Conservation (phyloP, 2,329 filamentous ascomycete genomes). For the Didymella lethalis region DNA sequence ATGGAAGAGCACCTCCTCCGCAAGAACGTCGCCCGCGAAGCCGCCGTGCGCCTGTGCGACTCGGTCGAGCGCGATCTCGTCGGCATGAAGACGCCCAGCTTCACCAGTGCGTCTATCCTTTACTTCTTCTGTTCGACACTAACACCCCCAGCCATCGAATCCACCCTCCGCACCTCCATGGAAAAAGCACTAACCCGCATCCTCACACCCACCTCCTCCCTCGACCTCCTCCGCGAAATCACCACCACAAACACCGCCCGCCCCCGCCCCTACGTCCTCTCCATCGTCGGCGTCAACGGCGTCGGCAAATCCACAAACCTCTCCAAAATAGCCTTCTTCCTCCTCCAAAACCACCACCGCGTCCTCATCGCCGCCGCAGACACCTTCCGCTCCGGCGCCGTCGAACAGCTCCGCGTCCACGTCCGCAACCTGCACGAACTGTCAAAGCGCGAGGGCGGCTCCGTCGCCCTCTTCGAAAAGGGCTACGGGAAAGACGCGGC, state of each 20-base stretch:
- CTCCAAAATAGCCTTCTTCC: constrained; percentile 66
- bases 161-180: constrained; percentile 85
- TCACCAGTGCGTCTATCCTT: constrained; percentile 67
- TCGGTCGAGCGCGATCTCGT: constrained; percentile 90
- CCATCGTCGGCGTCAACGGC: constrained; percentile 96
- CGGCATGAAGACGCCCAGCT: constrained; percentile 89
- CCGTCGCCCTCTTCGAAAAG: constrained; percentile 93
- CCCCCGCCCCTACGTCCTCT: constrained; percentile 90
- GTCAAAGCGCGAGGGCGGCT: constrained; percentile 77
- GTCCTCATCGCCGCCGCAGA: constrained; percentile 64
- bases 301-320: constrained; percentile 98
- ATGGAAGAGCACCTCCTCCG: constrained; percentile 95
- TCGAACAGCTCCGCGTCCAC: constrained; percentile 95
- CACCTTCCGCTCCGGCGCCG: constrained; percentile 95
- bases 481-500: constrained; percentile 98
- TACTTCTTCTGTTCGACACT: constrained; percentile 14
- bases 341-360: constrained; percentile 18
- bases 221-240: constrained; percentile 94
- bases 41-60: constrained; percentile 87
- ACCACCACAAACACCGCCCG: constrained; percentile 71
- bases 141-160: constrained; percentile 68
- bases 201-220: constrained; percentile 90
- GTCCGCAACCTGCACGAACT: constrained; percentile 93
- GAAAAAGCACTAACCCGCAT: constrained; percentile 93
- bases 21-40: constrained; percentile 97